phyloP scores from a whole-genome alignment of 352 stramenopile species.

The Globisporangium echinulatum region DNA sequence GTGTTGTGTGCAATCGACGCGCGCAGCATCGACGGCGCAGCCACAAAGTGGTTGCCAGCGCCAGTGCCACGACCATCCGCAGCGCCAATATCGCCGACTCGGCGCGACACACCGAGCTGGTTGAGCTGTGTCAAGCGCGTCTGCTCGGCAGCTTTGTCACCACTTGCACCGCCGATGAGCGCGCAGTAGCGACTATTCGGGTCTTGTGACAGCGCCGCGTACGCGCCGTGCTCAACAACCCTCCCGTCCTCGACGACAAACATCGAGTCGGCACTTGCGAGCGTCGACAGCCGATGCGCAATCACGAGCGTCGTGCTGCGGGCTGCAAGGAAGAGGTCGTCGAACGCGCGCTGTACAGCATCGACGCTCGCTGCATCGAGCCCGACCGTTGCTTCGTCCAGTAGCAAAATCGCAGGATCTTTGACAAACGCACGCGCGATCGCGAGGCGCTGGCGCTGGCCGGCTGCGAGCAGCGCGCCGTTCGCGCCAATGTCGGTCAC shows the following conservation, averaged over 20 bases:
- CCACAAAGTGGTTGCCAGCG: too few relatives aligned
- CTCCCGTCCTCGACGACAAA: conserved; percentile 49
- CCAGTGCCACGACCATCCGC: too few relatives aligned
- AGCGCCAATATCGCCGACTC: too few relatives aligned
- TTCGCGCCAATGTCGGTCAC: conserved; percentile 86
- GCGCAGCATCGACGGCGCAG: conserved; percentile 4
- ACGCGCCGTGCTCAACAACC: conserved; percentile 40
- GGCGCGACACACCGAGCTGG: too few relatives aligned
- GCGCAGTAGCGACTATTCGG: conserved; percentile 33
- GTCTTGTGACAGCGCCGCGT: conserved; percentile 25
- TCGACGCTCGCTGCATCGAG: conserved; percentile 71
- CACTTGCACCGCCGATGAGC: conserved; percentile 16
- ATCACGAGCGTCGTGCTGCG: conserved; percentile 80
- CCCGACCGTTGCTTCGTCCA: conserved; percentile 11
- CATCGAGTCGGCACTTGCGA: conserved; percentile 49
- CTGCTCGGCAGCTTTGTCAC: conserved; percentile 2
- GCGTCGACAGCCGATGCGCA: conserved; percentile 79
- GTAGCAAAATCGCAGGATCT: conserved; percentile 79
- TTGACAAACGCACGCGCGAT: conserved; percentile 87
- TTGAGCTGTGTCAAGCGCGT: conserved; percentile 5
- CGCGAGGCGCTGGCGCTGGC: conserved; percentile 89
- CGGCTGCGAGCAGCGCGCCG: conserved; percentile 76
- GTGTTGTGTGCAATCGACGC: conserved; percentile 7
- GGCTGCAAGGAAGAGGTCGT: conserved; percentile 50
- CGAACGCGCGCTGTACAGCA: conserved; percentile 62